These are phyloP conservation scores for Solanum etuberosum DNA, from an alignment of 257 asterid species.

Conservation along the genomic window DNA sequence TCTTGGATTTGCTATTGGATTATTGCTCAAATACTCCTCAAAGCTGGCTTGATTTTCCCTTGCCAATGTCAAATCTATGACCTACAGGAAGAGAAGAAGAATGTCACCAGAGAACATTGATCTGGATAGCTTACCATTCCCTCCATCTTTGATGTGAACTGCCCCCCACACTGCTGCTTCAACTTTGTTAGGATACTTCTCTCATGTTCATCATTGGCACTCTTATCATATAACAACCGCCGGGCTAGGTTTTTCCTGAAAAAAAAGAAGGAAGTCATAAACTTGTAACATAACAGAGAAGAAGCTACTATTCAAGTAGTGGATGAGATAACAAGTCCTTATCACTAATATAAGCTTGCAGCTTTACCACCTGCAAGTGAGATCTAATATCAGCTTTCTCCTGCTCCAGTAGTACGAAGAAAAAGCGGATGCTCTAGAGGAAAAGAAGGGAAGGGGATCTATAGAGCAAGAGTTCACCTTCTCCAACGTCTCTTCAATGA, in stretches of 20 bases:
- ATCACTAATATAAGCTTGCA: slow-evolving; percentile 90
- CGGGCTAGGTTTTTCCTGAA: slow-evolving; percentile 94
- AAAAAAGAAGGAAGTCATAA: neutral
- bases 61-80: slow-evolving; percentile 90
- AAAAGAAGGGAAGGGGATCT: neutral
- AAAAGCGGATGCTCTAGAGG: neutral
- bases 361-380: slow-evolving; percentile 71
- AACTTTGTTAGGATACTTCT: slow-evolving; percentile 89
- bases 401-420: neutral
- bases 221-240: slow-evolving; percentile 84
- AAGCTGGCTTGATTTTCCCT: slow-evolving; percentile 82
- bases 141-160: slow-evolving; percentile 98
- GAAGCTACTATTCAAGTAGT: neutral
- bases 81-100: slow-evolving; percentile 31
- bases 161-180: slow-evolving; percentile 99
- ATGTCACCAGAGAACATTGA: neutral
- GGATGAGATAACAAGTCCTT: slow-evolving; percentile 58
- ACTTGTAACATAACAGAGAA: neutral
- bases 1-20: slow-evolving; percentile 68
- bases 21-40: slow-evolving; percentile 72
- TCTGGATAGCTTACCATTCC: slow-evolving; percentile 67
- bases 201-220: slow-evolving; percentile 98
- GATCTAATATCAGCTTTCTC: neutral
- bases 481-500: slow-evolving; percentile 91
- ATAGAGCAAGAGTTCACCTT: slow-evolving; percentile 32